Percentiles rank a stretch among this genome's conserved stretches.
phyloP scores from a whole-genome alignment of 305 asterid genomes.

The Withania somnifera region DNA sequence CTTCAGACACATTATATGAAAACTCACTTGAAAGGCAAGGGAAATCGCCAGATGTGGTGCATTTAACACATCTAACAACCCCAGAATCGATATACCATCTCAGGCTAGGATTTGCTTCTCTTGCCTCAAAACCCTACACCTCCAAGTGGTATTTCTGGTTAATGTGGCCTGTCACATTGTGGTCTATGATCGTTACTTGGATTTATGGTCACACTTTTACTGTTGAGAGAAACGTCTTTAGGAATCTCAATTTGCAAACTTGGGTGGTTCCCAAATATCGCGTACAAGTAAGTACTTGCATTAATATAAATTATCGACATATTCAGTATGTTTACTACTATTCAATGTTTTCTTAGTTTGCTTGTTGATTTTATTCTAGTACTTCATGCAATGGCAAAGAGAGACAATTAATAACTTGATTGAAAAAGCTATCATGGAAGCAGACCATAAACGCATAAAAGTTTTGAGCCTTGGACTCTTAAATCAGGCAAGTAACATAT shows the following conservation, averaged over 20 bases:
- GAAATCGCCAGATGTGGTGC: conserved; percentile 63
- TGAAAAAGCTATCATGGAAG: conserved; percentile 58
- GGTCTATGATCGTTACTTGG: conserved; percentile 62
- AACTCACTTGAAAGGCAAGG: conserved; percentile 34
- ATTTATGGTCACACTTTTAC: conserved; percentile 44
- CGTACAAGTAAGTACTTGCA: conserved; percentile 40
- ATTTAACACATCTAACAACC: conserved; percentile 65
- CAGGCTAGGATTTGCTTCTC: conserved; percentile 58
- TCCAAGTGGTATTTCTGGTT: conserved; percentile 61
- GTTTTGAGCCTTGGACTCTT: conserved; percentile 52
- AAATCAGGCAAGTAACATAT: conserved; percentile 42
- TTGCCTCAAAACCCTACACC: conserved; percentile 55
- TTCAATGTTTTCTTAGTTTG: not conserved
- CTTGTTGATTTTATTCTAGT: conserved; percentile 25
- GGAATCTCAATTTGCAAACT: conserved; percentile 56
- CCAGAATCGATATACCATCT: conserved; percentile 74
- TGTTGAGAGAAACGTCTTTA: conserved; percentile 63
- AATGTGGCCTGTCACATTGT: conserved; percentile 76
- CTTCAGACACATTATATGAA: conserved; percentile 48
- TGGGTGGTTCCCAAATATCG: conserved; percentile 72
- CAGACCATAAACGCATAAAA: conserved; percentile 41
- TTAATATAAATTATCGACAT: not conserved
- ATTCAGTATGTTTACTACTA: not conserved
- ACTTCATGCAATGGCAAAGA: conserved; percentile 51
- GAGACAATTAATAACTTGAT: conserved; percentile 43